Evolutionary conservation across 2,329 filamentous ascomycete species (phyloP).

Genomic region (Ophiosphaerella narmari): DNA sequence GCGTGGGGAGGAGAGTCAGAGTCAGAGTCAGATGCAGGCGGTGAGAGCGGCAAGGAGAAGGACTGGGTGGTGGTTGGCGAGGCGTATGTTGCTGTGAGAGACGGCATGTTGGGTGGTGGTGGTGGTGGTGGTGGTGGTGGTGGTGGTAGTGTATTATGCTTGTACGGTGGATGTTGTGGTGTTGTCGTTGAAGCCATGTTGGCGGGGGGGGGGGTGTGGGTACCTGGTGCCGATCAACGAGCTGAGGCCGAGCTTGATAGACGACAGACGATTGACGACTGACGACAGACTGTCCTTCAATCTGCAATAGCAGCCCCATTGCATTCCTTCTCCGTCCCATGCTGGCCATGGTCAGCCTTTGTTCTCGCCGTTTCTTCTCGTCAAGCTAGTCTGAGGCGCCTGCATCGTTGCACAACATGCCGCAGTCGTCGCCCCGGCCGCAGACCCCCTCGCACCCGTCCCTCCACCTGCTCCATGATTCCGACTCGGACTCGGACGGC

Average conservation of each 20-base stretch:
- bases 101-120: slow-evolving; percentile 22
- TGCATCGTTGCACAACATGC: slow-evolving; percentile 25
- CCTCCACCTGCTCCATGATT: slow-evolving; percentile 14
- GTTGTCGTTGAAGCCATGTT: not conserved
- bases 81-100: slow-evolving; percentile 59
- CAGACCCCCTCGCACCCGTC: slow-evolving; percentile 37
- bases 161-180: not conserved
- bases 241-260: not conserved
- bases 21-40: slow-evolving; percentile 19
- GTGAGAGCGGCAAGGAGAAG: slow-evolving; percentile 30
- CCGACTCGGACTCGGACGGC: slow-evolving; percentile 47
- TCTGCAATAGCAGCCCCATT: not conserved
- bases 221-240: slow-evolving; percentile 3
- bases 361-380: slow-evolving; percentile 4
- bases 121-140: not conserved
- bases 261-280: too few species aligned
- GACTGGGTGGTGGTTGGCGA: slow-evolving; percentile 46
- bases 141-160: not conserved
- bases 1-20: too few species aligned
- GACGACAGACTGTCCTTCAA: too few species aligned
- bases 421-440: slow-evolving; percentile 38
- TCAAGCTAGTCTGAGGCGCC: not conserved
- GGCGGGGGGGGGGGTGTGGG: not conserved
- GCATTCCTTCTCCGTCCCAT: slow-evolving; percentile 14
- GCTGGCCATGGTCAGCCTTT: slow-evolving; percentile 27